Evolutionary conservation across 1,284 basidiomycete species (phyloP).

Genomic region (Leucoagaricus sp.): DNA sequence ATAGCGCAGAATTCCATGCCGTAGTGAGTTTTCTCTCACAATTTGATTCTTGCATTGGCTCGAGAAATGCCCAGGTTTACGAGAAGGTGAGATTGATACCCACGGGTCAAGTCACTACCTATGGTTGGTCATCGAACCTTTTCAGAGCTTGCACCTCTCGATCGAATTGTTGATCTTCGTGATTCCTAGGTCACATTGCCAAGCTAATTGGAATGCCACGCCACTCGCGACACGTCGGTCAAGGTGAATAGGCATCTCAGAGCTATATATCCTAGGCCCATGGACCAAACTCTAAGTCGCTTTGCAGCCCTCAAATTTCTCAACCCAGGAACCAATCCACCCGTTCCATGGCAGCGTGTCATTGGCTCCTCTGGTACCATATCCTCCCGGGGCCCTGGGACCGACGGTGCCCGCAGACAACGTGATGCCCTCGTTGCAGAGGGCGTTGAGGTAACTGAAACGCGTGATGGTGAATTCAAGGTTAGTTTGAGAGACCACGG

Average conservation of each 20-base stretch:
- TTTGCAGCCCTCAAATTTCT: slow-evolving; percentile 67
- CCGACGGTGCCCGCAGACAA: slow-evolving; percentile 63
- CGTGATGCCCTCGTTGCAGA: slow-evolving; percentile 67
- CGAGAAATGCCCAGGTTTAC: slow-evolving; percentile 53
- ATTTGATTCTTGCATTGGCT: neutral
- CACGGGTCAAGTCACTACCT: slow-evolving; percentile 62
- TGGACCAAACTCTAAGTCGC: neutral
- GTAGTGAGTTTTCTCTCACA: slow-evolving; percentile 36
- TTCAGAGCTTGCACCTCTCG: neutral
- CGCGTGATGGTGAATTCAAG: slow-evolving; percentile 42
- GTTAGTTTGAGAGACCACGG: slow-evolving; percentile 41
- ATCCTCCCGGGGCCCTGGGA: slow-evolving; percentile 79
- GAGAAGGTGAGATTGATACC: slow-evolving; percentile 68
- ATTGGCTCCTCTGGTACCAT: slow-evolving; percentile 68
- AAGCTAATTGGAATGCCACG: slow-evolving; percentile 82
- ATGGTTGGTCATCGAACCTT: slow-evolving; percentile 45
- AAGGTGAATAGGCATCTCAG: slow-evolving; percentile 53
- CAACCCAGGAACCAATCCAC: slow-evolving; percentile 54
- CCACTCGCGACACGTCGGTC: slow-evolving; percentile 83
- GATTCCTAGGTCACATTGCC: slow-evolving; percentile 70
- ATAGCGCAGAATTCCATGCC: slow-evolving; percentile 66
- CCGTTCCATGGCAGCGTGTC: slow-evolving; percentile 78
- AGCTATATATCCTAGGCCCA: too few relatives aligned
- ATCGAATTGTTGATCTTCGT: too few relatives aligned
- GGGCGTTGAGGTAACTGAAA: slow-evolving; percentile 63